Base-by-base conservation (phyloP, 2,329 filamentous ascomycete genomes). In the Epicoccum nigrum region DNA sequence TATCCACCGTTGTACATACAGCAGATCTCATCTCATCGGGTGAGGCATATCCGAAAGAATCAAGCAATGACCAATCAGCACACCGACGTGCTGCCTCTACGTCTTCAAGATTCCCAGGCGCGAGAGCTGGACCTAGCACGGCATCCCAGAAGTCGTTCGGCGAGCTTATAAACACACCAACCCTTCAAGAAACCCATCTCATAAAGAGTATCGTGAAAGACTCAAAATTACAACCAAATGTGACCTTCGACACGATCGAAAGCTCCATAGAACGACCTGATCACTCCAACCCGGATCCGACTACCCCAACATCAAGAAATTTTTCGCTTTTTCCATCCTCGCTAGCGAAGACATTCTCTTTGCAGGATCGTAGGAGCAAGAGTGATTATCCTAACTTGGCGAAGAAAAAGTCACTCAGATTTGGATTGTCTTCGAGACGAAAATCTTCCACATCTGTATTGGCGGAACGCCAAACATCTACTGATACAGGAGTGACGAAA, bases 201-300 rank as follows among this genome's bases (percentile, higher is more conserved):
- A n/a, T 19, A 4, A 15, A n/a, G 4, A 4, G 15, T 9, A 20
- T 7, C 7, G 11, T 11, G n/a, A 47, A 46, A 17, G 23, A 13
- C 21, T 31, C 47, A 13, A 28, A 19, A 2, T 34, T 35, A 16
- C 30, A 37, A 21, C 21, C 41, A 12, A 45, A 25, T 19, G 48
- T 51, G 4, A 51, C 41, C 4, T 51, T 45, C 6, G 48, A 51
- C 20, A 12, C 35, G 4, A 51, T 51, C 11, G 48, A 45, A 35
- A 41, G 8, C 17, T 45, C 48, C 1, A n/a, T 45, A 4, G 16
- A 35, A 12, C 17, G 25, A 11, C 23, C 47, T 12, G n/a, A 41
- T 17, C 41, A 45, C 9, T 40, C 48, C 7, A 35, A 37, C 2
- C 30, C 19, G 2, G 48, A 51, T 5, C 12, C 35, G 13, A 17